Evolutionary conservation across 1,284 basidiomycete species (phyloP).

Genomic region (Cystobasidium sp.): DNA sequence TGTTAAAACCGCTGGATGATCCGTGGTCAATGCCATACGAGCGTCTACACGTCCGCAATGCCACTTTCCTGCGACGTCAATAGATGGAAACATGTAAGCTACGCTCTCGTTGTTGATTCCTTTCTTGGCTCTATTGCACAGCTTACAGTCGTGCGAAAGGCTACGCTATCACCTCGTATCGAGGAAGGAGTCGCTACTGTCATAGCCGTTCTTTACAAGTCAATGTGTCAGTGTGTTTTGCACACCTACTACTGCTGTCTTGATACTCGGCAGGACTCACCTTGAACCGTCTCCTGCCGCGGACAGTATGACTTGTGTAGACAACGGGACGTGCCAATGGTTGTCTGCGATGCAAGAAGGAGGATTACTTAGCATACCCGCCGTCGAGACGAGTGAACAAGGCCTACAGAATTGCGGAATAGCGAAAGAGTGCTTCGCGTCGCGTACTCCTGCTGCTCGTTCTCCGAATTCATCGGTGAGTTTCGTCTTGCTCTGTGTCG

Average conservation of each 20-base stretch:
- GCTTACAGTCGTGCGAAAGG: slow-evolving; percentile 25
- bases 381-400: background rate
- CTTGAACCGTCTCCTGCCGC: slow-evolving; percentile 24
- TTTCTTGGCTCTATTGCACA: background rate
- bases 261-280: slow-evolving; percentile 1
- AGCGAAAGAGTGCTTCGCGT: slow-evolving; percentile 42
- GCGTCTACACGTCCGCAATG: background rate
- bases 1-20: too few species aligned
- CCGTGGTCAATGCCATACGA: too few species aligned
- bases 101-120: background rate
- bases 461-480: slow-evolving; percentile 40
- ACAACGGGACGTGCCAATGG: slow-evolving; percentile 30
- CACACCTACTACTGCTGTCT: background rate
- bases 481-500: slow-evolving; percentile 40
- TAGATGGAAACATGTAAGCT: background rate
- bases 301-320: slow-evolving; percentile 33
- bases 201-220: slow-evolving; percentile 15
- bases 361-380: background rate
- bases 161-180: slow-evolving; percentile 1
- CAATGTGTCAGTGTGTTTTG: background rate
- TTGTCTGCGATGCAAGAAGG: slow-evolving; percentile 1
- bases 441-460: slow-evolving; percentile 1
- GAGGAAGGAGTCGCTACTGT: slow-evolving; percentile 16
- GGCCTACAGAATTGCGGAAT: slow-evolving; percentile 35
- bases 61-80: slow-evolving; percentile 1